Evolutionary conservation across 768 basidiomycete genomes (phyloP).

Genomic region (Trametes meyenii): DNA sequence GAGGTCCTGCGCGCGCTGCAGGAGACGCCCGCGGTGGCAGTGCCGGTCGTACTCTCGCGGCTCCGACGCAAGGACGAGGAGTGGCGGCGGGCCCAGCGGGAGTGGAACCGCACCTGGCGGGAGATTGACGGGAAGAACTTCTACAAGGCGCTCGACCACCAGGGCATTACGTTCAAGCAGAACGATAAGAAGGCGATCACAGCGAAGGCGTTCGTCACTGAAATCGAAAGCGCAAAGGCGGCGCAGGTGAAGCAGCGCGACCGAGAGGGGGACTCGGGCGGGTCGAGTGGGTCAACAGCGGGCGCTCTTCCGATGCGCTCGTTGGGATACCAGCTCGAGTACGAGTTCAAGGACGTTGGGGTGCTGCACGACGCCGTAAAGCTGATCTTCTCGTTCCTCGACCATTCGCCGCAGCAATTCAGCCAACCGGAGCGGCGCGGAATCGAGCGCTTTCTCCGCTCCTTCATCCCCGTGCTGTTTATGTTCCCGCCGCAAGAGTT

Average conservation of each 20-base stretch:
- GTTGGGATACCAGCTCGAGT: constrained; percentile 76
- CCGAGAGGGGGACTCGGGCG: constrained; percentile 20
- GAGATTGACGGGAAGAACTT: constrained; percentile 98
- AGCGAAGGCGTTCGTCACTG: constrained; percentile 76
- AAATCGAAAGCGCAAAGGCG: constrained; percentile 72
- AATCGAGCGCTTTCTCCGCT: constrained; percentile 83
- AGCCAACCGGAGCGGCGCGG: constrained; percentile 75
- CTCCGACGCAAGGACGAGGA: constrained; percentile 96
- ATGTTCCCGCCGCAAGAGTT: constrained; percentile 69
- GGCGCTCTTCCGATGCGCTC: constrained; percentile 33
- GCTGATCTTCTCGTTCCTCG: constrained; percentile 88
- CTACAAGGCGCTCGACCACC: constrained; percentile 96
- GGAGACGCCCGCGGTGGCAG: constrained; percentile 86
- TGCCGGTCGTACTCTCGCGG: constrained; percentile 88
- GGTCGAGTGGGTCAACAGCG: constrained; percentile 9
- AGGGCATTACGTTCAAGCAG: constrained; percentile 91
- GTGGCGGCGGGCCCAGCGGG: constrained; percentile 91
- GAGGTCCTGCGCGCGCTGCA: constrained; percentile 88
- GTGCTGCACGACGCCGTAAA: constrained; percentile 89
- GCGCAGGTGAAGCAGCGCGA: constrained; percentile 51
- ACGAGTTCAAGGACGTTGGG: constrained; percentile 71
- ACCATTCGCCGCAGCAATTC: constrained; percentile 79
- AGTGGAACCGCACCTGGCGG: constrained; percentile 96
- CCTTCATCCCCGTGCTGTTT: constrained; percentile 83
- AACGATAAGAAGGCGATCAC: constrained; percentile 96